A percentile compares a stretch with the other conserved stretches of the same genome.
These are phyloP conservation scores for Linnemannia hyalina DNA, from an alignment of 192 early-diverging fungal genomes.

Conservation along the genomic window DNA sequence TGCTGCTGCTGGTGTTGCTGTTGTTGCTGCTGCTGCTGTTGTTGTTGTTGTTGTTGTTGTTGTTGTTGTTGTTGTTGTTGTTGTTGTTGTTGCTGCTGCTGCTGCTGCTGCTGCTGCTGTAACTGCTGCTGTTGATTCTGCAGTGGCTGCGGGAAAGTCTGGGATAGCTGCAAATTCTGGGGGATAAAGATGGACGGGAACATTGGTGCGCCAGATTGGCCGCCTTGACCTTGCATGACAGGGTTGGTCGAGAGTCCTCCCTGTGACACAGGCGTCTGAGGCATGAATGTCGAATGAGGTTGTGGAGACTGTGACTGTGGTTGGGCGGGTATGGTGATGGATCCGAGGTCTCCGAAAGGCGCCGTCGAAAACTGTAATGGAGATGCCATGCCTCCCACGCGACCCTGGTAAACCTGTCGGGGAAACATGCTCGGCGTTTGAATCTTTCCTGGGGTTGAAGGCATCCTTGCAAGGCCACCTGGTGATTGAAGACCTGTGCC, in stretches of 20 bases:
- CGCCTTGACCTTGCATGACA: background rate
- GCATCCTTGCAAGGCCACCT: conserved; percentile 4
- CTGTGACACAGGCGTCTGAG: background rate
- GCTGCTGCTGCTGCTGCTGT: background rate
- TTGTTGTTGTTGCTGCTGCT: background rate
- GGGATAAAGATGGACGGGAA: conserved; percentile 27
- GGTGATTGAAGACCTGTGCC: conserved; percentile 9
- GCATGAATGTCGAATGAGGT: background rate
- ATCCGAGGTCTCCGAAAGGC: conserved; percentile 19
- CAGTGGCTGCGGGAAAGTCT: conserved; percentile 8
- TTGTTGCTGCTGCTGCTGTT: background rate
- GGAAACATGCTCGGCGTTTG: conserved; percentile 17
- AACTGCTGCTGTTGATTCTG: conserved; percentile 11
- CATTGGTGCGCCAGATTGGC: conserved; percentile 2
- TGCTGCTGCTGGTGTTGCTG: conserved; percentile 7
- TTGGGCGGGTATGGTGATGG: conserved; percentile 22
- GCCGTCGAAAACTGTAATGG: conserved; percentile 21
- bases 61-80: background rate
- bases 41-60: background rate
- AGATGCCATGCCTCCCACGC: background rate
- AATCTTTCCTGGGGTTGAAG: background rate
- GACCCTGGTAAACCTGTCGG: conserved; percentile 6
- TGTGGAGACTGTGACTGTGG: conserved; percentile 13
- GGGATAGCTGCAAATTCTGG: conserved; percentile 16
- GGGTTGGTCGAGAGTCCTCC: conserved; percentile 7